A percentile compares a stretch with the other conserved stretches of the same genome.
Conservation (phyloP, 1,284 basidiomycete species). For the Mycosarcoma mackinlayi region DNA sequence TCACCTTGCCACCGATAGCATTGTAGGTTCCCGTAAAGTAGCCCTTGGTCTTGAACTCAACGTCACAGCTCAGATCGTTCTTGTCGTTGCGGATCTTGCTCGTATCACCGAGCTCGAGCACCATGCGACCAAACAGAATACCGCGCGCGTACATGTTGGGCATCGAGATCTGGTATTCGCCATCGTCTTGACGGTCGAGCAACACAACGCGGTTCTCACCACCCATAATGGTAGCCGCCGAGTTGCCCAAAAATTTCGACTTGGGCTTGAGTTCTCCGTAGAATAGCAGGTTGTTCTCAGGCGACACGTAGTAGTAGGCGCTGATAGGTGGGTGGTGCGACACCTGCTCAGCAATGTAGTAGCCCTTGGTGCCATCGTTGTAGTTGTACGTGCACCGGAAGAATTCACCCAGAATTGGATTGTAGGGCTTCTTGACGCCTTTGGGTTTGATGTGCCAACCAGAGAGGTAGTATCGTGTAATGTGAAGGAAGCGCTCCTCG, state of each 20-base stretch:
- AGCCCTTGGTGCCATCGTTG: constrained; percentile 87
- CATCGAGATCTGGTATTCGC: constrained; percentile 66
- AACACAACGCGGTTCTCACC: constrained; percentile 77
- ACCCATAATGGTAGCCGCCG: constrained; percentile 77
- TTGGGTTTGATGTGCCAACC: constrained; percentile 99
- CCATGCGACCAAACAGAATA: constrained; percentile 98
- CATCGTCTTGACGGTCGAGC: constrained; percentile 62
- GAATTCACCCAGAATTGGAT: constrained; percentile 96
- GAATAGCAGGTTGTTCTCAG: constrained; percentile 82
- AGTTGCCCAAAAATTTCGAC: constrained; percentile 93
- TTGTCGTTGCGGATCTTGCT: constrained; percentile 86
- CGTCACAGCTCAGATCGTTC: constrained; percentile 80
- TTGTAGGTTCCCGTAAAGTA: constrained; percentile 99
- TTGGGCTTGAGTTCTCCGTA: constrained; percentile 95
- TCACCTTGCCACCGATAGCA: constrained; percentile 83
- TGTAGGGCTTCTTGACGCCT: constrained; percentile 99
- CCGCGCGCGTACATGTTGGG: constrained; percentile 82
- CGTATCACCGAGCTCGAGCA: constrained; percentile 92
- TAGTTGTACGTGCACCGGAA: constrained; percentile 97
- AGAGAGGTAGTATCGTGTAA: constrained; percentile 94
- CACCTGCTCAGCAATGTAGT: constrained; percentile 93
- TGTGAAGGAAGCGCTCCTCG: constrained; percentile 89
- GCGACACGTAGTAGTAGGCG: constrained; percentile 95
- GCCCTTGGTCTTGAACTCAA: constrained; percentile 98
- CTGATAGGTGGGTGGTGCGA: constrained; percentile 95